Evolutionary conservation across 441 rosid species (phyloP), one percentile per base, ranked within the genome.

Genomic region (Daphne laureola): DNA sequence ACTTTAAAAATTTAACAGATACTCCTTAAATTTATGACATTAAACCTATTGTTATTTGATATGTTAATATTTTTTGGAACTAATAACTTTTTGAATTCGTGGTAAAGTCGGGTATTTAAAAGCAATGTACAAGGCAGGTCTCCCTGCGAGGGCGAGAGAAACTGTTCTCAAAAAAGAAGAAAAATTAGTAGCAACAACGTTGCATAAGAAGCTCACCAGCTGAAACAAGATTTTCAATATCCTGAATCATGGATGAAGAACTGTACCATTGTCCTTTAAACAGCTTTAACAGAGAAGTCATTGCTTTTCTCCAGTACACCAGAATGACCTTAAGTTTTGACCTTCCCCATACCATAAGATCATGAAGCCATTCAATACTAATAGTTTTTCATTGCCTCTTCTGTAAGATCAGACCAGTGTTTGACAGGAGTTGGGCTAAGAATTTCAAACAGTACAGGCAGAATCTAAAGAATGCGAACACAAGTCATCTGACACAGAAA

Each of bases 311-410:
- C 99, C 99, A 94, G 57, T 94, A 90, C 17, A 84, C 84, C 67
- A 81, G 55, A 46, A 94, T 68, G 57, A 90, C 98, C 68, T 82
- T 87, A 59, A 85, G 96, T 58, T 86, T 78, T 45, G 99, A 94
- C 71, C 79, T 84, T 46, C 95, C 98, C 99, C 99, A 94, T 44
- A 86, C 92, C 62, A 84, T 72, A 74, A 94, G 79, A 78, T 86
- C 94, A 77, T 79, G 82, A 63, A 94, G 91, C 99, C 99, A 94
- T 60, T 74, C 63, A 36, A 82, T 76, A 71, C 79, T 85, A 49
- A 73, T n/a, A 61, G 35, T 57, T 63, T 63, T 71, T 66, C 65
- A 65, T 69, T 65, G 66, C 51, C 50, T 53, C 64, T 36, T 63
- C 71, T 67, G 59, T 71, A 62, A 76, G 67, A 69, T 55, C 66